Percentiles rank a stretch among this genome's conserved stretches.
phyloP scores from a whole-genome alignment of 176 grass and related monocot species.

The Tillandsia fasciculata region DNA sequence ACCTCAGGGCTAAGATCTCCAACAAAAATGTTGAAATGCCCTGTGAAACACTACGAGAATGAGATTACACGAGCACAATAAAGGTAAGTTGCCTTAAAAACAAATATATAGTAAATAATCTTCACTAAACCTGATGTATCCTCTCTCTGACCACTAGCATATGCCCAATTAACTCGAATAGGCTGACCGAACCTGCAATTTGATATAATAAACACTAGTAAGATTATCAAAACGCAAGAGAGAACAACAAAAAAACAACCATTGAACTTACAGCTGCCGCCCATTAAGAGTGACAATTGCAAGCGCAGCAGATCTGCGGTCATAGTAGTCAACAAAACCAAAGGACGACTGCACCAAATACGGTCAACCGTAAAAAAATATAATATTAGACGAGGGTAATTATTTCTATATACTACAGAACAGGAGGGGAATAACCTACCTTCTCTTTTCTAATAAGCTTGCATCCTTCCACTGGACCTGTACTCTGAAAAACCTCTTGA shows the following conservation, averaged over 20 bases:
- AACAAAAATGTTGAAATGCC: conserved; percentile 96
- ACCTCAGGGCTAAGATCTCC: conserved; percentile 96
- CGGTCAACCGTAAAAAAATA: conserved; percentile 1
- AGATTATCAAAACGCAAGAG: conserved; percentile 12
- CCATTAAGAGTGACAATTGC: conserved; percentile 92
- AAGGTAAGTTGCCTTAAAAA: conserved; percentile 19
- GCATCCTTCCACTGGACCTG: conserved; percentile 91
- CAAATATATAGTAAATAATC: conserved; percentile 13
- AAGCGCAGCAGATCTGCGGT: conserved; percentile 81
- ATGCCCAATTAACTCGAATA: conserved; percentile 98
- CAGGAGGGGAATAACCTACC: conserved; percentile 26
- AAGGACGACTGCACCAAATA: conserved; percentile 69
- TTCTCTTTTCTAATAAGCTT: conserved; percentile 99
- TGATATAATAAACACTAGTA: neutral
- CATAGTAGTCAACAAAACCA: conserved; percentile 98
- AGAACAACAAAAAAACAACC: neutral
- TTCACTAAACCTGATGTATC: conserved; percentile 79
- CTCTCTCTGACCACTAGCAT: conserved; percentile 89
- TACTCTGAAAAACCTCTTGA: conserved; percentile 85
- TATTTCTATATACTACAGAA: neutral
- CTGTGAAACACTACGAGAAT: conserved; percentile 29
- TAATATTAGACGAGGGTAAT: conserved; percentile 6
- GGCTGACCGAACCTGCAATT: conserved; percentile 81
- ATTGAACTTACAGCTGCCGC: conserved; percentile 66
- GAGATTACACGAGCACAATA: neutral